Percentiles rank a stretch among this genome's conserved stretches.
phyloP scores from a whole-genome alignment of 768 basidiomycete species.

The Amanita thiersii region DNA sequence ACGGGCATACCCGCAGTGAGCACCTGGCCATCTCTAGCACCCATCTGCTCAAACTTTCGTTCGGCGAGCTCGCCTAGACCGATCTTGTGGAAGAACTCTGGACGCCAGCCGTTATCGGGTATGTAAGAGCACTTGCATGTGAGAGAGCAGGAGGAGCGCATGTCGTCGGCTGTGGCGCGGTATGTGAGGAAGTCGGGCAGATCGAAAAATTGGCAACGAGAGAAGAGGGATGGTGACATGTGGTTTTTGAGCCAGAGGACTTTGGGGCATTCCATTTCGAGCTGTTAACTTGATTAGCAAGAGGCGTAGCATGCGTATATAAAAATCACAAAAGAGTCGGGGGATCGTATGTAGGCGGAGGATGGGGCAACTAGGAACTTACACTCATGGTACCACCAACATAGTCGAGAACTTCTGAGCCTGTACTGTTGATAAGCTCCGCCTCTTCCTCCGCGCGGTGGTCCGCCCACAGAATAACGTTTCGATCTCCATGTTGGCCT shows the following conservation, averaged over 20 bases:
- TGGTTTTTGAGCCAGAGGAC: constrained; percentile 92
- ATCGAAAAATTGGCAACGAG: constrained; percentile 77
- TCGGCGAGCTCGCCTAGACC: constrained; percentile 68
- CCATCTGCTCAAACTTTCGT: constrained; percentile 67
- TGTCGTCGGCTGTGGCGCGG: constrained; percentile 67
- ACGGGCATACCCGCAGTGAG: constrained; percentile 83
- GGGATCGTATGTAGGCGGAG: not conserved
- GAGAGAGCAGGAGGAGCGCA: constrained; percentile 85
- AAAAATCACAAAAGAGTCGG: constrained; percentile 1
- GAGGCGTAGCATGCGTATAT: not conserved
- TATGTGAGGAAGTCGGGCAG: constrained; percentile 96
- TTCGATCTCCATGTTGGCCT: constrained; percentile 64
- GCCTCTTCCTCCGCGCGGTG: constrained; percentile 93
- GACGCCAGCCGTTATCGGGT: constrained; percentile 81
- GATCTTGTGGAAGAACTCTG: constrained; percentile 79
- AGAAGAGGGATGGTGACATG: constrained; percentile 69
- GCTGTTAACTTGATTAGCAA: constrained; percentile 41
- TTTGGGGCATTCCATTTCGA: constrained; percentile 99
- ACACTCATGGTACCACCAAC: constrained; percentile 97
- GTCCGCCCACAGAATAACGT: constrained; percentile 95
- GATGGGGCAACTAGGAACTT: constrained; percentile 18
- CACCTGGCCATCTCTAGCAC: constrained; percentile 53
- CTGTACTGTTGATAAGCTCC: constrained; percentile 78
- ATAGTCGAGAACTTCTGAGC: constrained; percentile 82
- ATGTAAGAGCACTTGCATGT: constrained; percentile 96